These are phyloP conservation scores for Deinandra increscens DNA, from an alignment of 129 eudicot genomes.

Conservation along the genomic window DNA sequence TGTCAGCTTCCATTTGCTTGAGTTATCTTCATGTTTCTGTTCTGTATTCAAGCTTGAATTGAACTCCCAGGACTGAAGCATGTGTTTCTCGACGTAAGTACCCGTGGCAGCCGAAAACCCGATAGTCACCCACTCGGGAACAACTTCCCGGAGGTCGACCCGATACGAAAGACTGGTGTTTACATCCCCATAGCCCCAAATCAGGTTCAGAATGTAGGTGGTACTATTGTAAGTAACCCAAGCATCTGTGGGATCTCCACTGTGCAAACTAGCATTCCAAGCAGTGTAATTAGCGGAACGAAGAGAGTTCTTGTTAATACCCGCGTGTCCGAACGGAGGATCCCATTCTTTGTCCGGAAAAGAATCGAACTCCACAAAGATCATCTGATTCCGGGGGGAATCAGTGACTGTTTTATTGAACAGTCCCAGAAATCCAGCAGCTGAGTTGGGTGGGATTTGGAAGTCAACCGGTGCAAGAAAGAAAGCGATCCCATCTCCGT, in stretches of 20 bases:
- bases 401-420: background rate
- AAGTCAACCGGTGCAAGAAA: conserved; percentile 30
- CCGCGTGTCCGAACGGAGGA: conserved; percentile 17
- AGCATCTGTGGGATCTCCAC: conserved; percentile 16
- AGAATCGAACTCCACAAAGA: conserved; percentile 22
- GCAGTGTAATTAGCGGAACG: background rate
- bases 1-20: conserved; percentile 5
- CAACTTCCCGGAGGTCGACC: conserved; percentile 27
- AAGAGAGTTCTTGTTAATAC: conserved; percentile 24
- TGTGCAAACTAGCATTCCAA: conserved; percentile 30
- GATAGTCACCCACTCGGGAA: conserved; percentile 37
- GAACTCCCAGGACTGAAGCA: conserved; percentile 41
- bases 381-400: background rate
- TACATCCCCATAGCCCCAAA: conserved; percentile 16
- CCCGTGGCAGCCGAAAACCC: conserved; percentile 52
- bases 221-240: conserved; percentile 25
- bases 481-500: conserved; percentile 20
- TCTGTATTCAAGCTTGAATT: conserved; percentile 26
- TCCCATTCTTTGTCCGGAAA: background rate
- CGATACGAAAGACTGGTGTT: conserved; percentile 24
- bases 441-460: conserved; percentile 28
- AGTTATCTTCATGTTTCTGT: background rate
- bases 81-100: conserved; percentile 11
- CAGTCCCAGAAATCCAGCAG: conserved; percentile 18
- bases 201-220: background rate